Conservation (phyloP, 192 early-diverging fungal species). For the Coemansia javaensis region DNA sequence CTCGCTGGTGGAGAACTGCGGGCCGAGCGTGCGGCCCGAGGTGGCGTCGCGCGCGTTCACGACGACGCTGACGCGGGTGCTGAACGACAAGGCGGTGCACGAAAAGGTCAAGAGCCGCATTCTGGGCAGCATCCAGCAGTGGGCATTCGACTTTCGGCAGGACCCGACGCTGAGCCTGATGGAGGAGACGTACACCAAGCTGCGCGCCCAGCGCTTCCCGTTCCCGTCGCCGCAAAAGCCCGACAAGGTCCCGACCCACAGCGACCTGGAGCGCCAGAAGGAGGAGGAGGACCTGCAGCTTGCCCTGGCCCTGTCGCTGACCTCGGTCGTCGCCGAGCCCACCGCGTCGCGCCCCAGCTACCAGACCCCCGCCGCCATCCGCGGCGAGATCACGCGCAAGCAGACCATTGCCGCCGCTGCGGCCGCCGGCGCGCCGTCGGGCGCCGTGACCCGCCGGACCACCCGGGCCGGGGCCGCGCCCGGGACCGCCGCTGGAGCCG, state of each 20-base stretch:
- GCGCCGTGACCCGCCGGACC: slow-evolving; percentile 13
- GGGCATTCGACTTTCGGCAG: slow-evolving; percentile 78
- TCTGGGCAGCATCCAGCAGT: slow-evolving; percentile 85
- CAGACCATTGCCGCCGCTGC: slow-evolving; percentile 25
- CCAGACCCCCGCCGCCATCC: slow-evolving; percentile 37
- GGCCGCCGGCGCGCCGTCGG: not conserved
- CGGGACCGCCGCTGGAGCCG: slow-evolving; percentile 16
- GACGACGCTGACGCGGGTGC: slow-evolving; percentile 65
- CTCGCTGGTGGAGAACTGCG: slow-evolving; percentile 88
- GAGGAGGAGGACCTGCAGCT: slow-evolving; percentile 94
- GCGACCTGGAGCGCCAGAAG: slow-evolving; percentile 76
- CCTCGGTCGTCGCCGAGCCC: slow-evolving; percentile 28
- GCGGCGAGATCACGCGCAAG: slow-evolving; percentile 46
- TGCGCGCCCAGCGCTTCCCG: slow-evolving; percentile 45
- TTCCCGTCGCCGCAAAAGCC: slow-evolving; percentile 78
- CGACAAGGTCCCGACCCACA: slow-evolving; percentile 66
- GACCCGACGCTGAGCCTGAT: slow-evolving; percentile 77
- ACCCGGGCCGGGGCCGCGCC: slow-evolving; percentile 14
- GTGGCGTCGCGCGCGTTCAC: slow-evolving; percentile 85
- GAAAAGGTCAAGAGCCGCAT: slow-evolving; percentile 74
- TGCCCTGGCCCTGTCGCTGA: slow-evolving; percentile 85
- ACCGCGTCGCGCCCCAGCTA: slow-evolving; percentile 8
- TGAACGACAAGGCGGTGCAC: slow-evolving; percentile 73
- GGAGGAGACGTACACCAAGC: slow-evolving; percentile 64
- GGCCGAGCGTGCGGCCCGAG: slow-evolving; percentile 69